These are phyloP conservation scores for Ogataea parapolymorpha DNA, from an alignment of 805 yeast genomes.

Conservation along the genomic window DNA sequence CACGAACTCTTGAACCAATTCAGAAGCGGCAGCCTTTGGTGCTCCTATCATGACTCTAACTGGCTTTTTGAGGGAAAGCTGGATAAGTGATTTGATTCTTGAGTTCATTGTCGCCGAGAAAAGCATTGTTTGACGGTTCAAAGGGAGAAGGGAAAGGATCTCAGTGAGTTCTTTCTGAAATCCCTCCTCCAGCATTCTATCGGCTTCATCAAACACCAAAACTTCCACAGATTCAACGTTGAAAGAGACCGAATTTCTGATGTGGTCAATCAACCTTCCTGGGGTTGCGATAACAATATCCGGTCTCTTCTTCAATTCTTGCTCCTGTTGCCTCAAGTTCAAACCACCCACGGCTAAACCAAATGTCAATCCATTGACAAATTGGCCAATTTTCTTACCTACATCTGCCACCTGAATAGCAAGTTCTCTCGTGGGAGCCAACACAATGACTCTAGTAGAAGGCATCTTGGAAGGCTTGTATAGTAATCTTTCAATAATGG, in stretches of 20 bases:
- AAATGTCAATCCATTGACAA: conserved; percentile 70
- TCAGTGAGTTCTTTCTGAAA: conserved; percentile 94
- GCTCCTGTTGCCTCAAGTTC: conserved; percentile 93
- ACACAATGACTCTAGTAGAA: conserved; percentile 83
- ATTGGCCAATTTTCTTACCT: conserved; percentile 78
- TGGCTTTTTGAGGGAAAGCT: conserved; percentile 84
- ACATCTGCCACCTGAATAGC: conserved; percentile 96
- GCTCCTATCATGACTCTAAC: conserved; percentile 95
- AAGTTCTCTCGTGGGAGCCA: conserved; percentile 96
- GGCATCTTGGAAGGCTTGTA: conserved; percentile 85
- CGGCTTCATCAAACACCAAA: conserved; percentile 95
- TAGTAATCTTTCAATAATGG: conserved; percentile 86
- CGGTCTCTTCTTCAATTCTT: conserved; percentile 86
- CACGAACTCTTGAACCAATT: conserved; percentile 88
- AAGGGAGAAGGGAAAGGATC: conserved; percentile 81
- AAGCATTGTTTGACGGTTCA: conserved; percentile 87
- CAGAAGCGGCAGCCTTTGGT: conserved; percentile 91
- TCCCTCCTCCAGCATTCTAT: conserved; percentile 98
- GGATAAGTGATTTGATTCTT: conserved; percentile 80
- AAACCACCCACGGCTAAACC: conserved; percentile 98
- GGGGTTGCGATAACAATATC: conserved; percentile 98
- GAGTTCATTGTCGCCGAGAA: conserved; percentile 99
- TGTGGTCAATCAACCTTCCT: conserved; percentile 96
- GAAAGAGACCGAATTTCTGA: conserved; percentile 91
- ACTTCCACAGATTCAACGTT: conserved; percentile 89